These are phyloP conservation scores for Fistulinella staudtii DNA, from an alignment of 1,284 basidiomycete genomes.

Conservation along the genomic window DNA sequence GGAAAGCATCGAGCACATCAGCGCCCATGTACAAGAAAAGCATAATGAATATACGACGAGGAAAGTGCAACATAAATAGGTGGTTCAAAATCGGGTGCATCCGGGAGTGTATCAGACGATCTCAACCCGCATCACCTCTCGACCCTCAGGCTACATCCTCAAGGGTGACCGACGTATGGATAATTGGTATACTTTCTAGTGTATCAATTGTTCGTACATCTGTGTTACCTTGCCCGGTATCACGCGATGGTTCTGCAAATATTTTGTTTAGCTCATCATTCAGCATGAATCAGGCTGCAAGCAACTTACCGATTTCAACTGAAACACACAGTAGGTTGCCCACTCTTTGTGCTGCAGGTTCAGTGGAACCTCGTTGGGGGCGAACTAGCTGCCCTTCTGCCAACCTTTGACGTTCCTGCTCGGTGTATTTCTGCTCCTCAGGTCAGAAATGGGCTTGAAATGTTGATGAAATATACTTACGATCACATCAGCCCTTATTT, in stretches of 20 bases:
- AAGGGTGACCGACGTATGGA: background rate
- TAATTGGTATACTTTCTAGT: background rate
- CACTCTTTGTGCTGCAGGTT: background rate
- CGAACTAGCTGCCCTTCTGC: background rate
- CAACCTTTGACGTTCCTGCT: background rate
- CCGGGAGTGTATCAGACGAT: too few species aligned
- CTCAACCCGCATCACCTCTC: too few species aligned
- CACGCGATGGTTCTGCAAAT: too few species aligned
- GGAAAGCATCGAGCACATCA: too few species aligned
- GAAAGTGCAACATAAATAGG: too few species aligned
- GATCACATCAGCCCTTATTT: background rate
- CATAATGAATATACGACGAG: too few species aligned
- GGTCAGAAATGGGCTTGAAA: background rate
- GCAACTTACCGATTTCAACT: background rate
- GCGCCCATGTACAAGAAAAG: too few species aligned
- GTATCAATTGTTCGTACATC: background rate
- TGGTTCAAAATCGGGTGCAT: too few species aligned
- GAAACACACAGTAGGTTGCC: background rate
- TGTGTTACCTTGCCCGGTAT: too few species aligned
- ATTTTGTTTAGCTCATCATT: too few species aligned
- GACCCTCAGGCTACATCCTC: slow-evolving; percentile 32
- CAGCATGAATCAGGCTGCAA: background rate
- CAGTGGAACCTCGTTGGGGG: background rate
- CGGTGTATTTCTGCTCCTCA: background rate
- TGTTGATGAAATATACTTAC: background rate